Base-by-base conservation (phyloP, 2,329 filamentous ascomycete species). In the Diaporthe sp. region DNA sequence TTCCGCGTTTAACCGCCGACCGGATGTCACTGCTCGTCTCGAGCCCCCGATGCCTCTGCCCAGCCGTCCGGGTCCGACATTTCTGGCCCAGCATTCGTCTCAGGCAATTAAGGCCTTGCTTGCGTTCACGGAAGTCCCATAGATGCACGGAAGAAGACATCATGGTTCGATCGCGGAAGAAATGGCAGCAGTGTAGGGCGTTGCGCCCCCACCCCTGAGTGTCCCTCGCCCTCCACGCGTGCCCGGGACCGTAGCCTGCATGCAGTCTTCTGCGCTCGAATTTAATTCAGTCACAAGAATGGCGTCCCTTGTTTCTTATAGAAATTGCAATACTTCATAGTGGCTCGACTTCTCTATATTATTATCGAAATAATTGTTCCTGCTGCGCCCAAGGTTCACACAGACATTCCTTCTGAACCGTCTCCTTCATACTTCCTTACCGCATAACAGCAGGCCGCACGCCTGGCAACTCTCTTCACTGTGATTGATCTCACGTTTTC, bases 1-100 rank as follows among this genome's bases (percentile, higher is more conserved):
- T 64, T 76, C 80, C 81, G 76, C 68, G 58, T 64, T 67, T 58
- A 74, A 28, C 33, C 67, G 75, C 64, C 67, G 73, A 25, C 74
- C 58, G 55, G 61, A 52, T 66, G 38, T 42, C 40, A 30, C 40
- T 22, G 22, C 30, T 25, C 15, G 38, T 12, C 25, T 40, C 12
- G 28, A 60, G n/a, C 30, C 42, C 61, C 30, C 55, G 42, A 42
- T 45, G 40, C 47, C 19, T 28, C 25, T 40, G 17, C 15, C 58
- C 47, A 25, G 33, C 2, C 19, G 45, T 54, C 47, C 64, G 64
- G 47, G 33, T 54, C 47, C 64, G 47, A 40, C 17, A 2, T 52
- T 40, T 50, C 25, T 64, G 57, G 33, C 57, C 55, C 25, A 52
- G 45, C 25, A n/a, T 42, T 17, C 45, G 35, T 38, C 35, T 38